phyloP scores from a whole-genome alignment of 2,329 filamentous ascomycete species.

The Pezizomycotina sp. region DNA sequence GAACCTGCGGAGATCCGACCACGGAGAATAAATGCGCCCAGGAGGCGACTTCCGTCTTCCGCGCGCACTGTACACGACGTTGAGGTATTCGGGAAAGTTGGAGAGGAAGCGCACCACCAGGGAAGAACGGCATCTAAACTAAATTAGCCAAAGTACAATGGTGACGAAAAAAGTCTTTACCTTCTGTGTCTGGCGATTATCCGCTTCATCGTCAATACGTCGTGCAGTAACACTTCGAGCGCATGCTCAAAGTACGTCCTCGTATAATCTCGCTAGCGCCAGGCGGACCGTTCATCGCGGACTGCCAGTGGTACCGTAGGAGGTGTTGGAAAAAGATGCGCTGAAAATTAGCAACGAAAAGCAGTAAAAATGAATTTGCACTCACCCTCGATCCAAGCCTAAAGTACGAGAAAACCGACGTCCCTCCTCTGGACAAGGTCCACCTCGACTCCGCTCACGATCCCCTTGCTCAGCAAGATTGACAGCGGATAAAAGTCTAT shows the following conservation, averaged over 20 bases:
- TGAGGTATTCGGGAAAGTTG: constrained; percentile 55
- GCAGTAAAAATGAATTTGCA: constrained; percentile 13
- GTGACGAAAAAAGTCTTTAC: constrained; percentile 44
- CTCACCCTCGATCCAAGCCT: constrained; percentile 73
- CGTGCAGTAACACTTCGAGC: constrained; percentile 77
- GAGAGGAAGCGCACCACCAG: constrained; percentile 38
- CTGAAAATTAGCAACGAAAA: constrained; percentile 35
- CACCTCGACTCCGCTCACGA: constrained; percentile 77
- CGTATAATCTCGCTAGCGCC: constrained; percentile 67
- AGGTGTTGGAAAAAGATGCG: constrained; percentile 84
- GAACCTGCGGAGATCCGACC: constrained; percentile 70
- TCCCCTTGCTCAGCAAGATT: constrained; percentile 70
- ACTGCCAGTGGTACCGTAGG: constrained; percentile 58
- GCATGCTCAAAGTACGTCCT: constrained; percentile 83
- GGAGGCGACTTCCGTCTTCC: constrained; percentile 87
- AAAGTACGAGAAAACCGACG: constrained; percentile 74
- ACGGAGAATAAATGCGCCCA: constrained; percentile 85
- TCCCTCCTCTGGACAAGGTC: constrained; percentile 88
- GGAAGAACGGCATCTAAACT: constrained; percentile 35
- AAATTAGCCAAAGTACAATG: constrained; percentile 34
- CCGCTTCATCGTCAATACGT: constrained; percentile 92
- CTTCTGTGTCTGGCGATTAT: constrained; percentile 47
- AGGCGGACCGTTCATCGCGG: constrained; percentile 66
- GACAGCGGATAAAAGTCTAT: constrained; percentile 95
- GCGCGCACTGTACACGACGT: constrained; percentile 94